Evolutionary conservation across 495 filamentous ascomycete genomes (phyloP).

Genomic region (Penicillium nucicola): DNA sequence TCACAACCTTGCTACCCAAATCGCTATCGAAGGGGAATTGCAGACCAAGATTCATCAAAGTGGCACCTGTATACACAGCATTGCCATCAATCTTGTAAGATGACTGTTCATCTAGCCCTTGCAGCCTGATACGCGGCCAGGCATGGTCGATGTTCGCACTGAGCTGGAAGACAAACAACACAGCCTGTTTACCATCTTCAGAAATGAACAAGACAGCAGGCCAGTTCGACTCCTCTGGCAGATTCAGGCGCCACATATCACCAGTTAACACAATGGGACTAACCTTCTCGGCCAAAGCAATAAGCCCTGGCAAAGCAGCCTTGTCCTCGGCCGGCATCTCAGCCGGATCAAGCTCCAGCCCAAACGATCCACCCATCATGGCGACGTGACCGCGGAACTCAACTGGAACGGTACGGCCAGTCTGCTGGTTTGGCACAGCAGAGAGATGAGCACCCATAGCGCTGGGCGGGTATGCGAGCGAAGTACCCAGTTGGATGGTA

Average conservation of each 20-base stretch:
- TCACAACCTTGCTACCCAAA: slow-evolving; percentile 39
- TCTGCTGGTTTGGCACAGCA: slow-evolving; percentile 50
- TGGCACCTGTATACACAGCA: slow-evolving; percentile 36
- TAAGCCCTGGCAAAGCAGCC: slow-evolving; percentile 42
- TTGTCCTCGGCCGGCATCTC: slow-evolving; percentile 39
- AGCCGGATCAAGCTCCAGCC: slow-evolving; percentile 50
- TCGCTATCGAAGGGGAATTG: slow-evolving; percentile 32
- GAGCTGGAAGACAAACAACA: slow-evolving; percentile 49
- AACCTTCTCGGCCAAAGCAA: slow-evolving; percentile 45
- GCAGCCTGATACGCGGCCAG: slow-evolving; percentile 36
- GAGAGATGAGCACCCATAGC: slow-evolving; percentile 57
- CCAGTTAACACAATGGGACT: slow-evolving; percentile 50
- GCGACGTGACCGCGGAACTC: slow-evolving; percentile 53
- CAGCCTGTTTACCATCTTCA: slow-evolving; percentile 31
- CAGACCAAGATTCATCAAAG: slow-evolving; percentile 47
- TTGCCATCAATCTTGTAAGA: slow-evolving; percentile 37
- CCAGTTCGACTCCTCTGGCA: slow-evolving; percentile 54
- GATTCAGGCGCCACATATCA: slow-evolving; percentile 47
- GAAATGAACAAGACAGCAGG: slow-evolving; percentile 52
- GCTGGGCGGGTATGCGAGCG: slow-evolving; percentile 50
- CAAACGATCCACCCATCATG: slow-evolving; percentile 57
- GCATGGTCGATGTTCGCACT: slow-evolving; percentile 38
- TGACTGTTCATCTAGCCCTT: slow-evolving; percentile 40
- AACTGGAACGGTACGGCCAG: slow-evolving; percentile 44
- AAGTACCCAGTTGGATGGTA: slow-evolving; percentile 54